Conservation (phyloP, 768 basidiomycete genomes). For the Kwoniella heveanensis region DNA sequence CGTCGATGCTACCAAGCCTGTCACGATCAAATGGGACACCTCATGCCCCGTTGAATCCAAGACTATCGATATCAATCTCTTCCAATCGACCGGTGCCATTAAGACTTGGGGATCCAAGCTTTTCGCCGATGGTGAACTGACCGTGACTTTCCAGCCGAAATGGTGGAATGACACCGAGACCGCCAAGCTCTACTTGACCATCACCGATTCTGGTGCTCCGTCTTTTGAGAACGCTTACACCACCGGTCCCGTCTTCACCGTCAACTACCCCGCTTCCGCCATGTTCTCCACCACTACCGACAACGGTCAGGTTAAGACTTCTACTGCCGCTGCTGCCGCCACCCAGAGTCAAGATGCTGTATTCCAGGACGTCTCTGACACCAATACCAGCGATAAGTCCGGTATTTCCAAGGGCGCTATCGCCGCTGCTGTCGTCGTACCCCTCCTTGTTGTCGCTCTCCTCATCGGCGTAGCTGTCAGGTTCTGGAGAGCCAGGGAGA, state of each 20-base stretch:
- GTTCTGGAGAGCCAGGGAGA: slow-evolving; percentile 51
- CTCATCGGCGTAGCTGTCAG: slow-evolving; percentile 46
- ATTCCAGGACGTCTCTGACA: slow-evolving; percentile 45
- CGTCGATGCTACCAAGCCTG: slow-evolving; percentile 46
- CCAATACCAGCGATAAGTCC: slow-evolving; percentile 17
- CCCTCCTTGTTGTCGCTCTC: slow-evolving; percentile 43
- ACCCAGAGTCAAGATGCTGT: slow-evolving; percentile 47
- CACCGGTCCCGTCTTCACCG: slow-evolving; percentile 53
- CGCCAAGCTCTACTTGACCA: slow-evolving; percentile 52
- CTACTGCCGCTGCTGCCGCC: slow-evolving; percentile 43
- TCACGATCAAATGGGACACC: slow-evolving; percentile 56
- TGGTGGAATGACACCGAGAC: slow-evolving; percentile 56
- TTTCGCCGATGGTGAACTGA: slow-evolving; percentile 45
- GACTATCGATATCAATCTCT: slow-evolving; percentile 55
- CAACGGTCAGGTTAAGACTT: slow-evolving; percentile 38
- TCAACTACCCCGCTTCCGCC: slow-evolving; percentile 48
- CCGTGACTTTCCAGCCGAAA: slow-evolving; percentile 48
- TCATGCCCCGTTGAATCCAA: slow-evolving; percentile 47
- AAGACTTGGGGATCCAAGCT: slow-evolving; percentile 48
- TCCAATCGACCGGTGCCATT: slow-evolving; percentile 49
- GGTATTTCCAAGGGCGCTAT: slow-evolving; percentile 52
- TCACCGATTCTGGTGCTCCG: slow-evolving; percentile 46
- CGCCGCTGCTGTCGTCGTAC: slow-evolving; percentile 54
- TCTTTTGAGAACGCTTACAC: slow-evolving; percentile 43
- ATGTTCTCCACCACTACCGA: slow-evolving; percentile 45